Base-by-base conservation (phyloP, 345 rosid species). In the Capsella bursapastoris region DNA sequence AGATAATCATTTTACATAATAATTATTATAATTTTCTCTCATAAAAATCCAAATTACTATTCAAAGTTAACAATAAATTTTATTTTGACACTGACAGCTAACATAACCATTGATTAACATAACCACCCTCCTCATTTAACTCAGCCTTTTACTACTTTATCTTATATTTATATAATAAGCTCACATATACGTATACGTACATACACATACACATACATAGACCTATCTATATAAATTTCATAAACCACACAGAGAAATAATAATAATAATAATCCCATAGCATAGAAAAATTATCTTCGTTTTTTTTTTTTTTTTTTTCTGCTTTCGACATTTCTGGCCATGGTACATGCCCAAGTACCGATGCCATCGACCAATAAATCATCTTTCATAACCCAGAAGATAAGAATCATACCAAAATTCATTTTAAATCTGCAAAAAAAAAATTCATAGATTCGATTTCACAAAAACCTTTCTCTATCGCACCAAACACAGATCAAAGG, bases 331-430 rank as follows among this genome's bases (percentile, higher is more conserved):
- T 61, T 62, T 76, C 37, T 70, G 80, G 40, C 71, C 80, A 64
- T 77, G 80, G 80, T 70, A 70, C 80, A 77, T 70, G 72, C 71
- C 72, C 80, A 70, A 77, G 31, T 64, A 77, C 66, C 75, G 61
- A 77, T 77, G 76, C 66, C 47, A 57, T 69, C 71, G 59, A 77
- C 76, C 58, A 57, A 64, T 29, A 45, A 66, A 57, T 8, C 37
- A 12, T 37, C 52, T 35, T 35, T 70, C 52, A 58, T 35, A 77
- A 63, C 49, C 75, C 71, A 63, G 60, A 70, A 70, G 44, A 66
- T 12, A 47, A 65, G 34, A 49, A 15, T 50, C 29, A 50, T 14
- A 14, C n/a, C 25, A 22, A 22, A 44, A 44, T 44, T 44, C 49
- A 14, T 44, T 14, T 44, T 6, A 14, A 37, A 53, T 76, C 66